Percentiles rank a stretch among this genome's conserved stretches.
Evolutionary conservation across 352 stramenopile species (phyloP).

Genomic region (Phytophthora idaei): DNA sequence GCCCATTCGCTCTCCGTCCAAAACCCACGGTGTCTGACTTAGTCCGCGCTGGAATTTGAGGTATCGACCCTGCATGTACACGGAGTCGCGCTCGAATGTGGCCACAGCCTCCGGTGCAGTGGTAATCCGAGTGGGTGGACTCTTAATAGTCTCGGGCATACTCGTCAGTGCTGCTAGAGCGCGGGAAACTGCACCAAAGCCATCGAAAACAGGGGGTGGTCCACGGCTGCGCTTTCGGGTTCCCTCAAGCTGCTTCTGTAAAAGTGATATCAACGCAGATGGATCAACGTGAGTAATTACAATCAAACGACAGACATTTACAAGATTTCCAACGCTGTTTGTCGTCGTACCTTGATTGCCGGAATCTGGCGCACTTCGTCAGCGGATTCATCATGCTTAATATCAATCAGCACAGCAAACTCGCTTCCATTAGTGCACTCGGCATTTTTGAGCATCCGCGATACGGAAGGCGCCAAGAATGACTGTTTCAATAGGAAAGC

Average conservation of each 20-base stretch:
- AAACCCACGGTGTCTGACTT: slow-evolving; percentile 91
- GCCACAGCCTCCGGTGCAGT: slow-evolving; percentile 43
- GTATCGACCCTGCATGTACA: slow-evolving; percentile 92
- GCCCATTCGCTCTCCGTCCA: slow-evolving; percentile 86
- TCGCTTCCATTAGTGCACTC: slow-evolving; percentile 65
- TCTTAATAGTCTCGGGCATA: slow-evolving; percentile 63
- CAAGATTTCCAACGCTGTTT: not conserved
- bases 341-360: slow-evolving; percentile 58
- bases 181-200: slow-evolving; percentile 79
- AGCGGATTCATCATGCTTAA: slow-evolving; percentile 71
- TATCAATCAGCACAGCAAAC: slow-evolving; percentile 69
- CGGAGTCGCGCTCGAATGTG: slow-evolving; percentile 74
- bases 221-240: slow-evolving; percentile 72
- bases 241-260: slow-evolving; percentile 66
- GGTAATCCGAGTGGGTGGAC: slow-evolving; percentile 51
- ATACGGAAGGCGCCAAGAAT: slow-evolving; percentile 53
- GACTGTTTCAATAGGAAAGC: slow-evolving; percentile 29
- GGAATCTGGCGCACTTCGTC: slow-evolving; percentile 82
- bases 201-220: slow-evolving; percentile 66
- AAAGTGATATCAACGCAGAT: not conserved
- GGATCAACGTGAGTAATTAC: not conserved
- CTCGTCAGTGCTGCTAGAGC: slow-evolving; percentile 51
- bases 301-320: not conserved
- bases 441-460: slow-evolving; percentile 48
- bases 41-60: slow-evolving; percentile 90